Conservation (phyloP, 1,284 basidiomycete species). For the Kalmanozyma brasiliensis region DNA sequence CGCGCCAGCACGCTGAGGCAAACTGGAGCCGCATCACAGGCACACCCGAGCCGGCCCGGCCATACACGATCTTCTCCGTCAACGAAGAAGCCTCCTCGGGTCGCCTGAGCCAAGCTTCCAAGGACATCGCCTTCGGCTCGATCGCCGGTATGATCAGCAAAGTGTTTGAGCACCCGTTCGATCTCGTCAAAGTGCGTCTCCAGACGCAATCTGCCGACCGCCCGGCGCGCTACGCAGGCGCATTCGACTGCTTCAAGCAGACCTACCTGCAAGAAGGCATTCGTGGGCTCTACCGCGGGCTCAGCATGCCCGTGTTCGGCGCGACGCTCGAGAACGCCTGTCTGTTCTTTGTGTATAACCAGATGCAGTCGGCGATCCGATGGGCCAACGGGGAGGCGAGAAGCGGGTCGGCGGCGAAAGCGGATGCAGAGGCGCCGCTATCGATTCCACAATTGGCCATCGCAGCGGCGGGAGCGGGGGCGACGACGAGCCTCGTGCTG, state of each 20-base stretch:
- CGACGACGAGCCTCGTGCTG: slow-evolving; percentile 82
- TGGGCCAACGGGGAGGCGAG: slow-evolving; percentile 41
- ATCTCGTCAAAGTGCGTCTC: slow-evolving; percentile 65
- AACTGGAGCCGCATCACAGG: slow-evolving; percentile 28
- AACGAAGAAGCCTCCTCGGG: slow-evolving; percentile 35
- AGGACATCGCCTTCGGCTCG: slow-evolving; percentile 65
- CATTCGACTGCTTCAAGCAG: slow-evolving; percentile 62
- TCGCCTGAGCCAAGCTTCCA: slow-evolving; percentile 57
- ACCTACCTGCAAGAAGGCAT: slow-evolving; percentile 59
- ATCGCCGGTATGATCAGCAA: slow-evolving; percentile 65
- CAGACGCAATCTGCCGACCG: slow-evolving; percentile 61
- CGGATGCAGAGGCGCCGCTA: slow-evolving; percentile 63
- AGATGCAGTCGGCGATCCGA: slow-evolving; percentile 78
- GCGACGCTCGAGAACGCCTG: slow-evolving; percentile 91
- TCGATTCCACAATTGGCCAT: slow-evolving; percentile 76
- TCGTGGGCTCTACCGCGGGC: slow-evolving; percentile 71
- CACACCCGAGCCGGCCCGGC: slow-evolving; percentile 2
- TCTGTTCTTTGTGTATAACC: slow-evolving; percentile 86
- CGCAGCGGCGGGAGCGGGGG: slow-evolving; percentile 83
- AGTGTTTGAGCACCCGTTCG: slow-evolving; percentile 66
- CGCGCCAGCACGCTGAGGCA: slow-evolving; percentile 33
- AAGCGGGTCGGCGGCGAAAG: slow-evolving; percentile 60
- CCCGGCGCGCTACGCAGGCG: slow-evolving; percentile 55
- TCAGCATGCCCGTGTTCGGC: slow-evolving; percentile 86
- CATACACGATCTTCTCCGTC: slow-evolving; percentile 42